phyloP scores from a whole-genome alignment of 306 rosid species.

The Inga laurina region DNA sequence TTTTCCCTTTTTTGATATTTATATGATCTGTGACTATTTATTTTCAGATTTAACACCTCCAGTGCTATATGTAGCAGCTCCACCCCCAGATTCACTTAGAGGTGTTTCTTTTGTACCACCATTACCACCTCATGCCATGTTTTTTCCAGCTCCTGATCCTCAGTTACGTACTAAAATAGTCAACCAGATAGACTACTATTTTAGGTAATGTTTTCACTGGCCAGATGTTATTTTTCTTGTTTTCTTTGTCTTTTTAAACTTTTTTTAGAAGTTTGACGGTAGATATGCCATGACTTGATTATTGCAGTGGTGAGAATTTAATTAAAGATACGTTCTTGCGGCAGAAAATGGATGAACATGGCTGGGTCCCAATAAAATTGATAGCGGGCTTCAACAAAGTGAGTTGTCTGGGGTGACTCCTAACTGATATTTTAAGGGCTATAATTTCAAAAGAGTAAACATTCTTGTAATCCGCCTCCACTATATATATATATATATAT shows the following conservation, averaged over 20 bases:
- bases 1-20: not conserved
- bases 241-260: not conserved
- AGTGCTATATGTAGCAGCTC: conserved; percentile 55
- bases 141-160: conserved; percentile 48
- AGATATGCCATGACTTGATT: conserved; percentile 29
- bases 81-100: conserved; percentile 52
- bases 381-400: conserved; percentile 85
- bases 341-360: conserved; percentile 82
- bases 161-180: conserved; percentile 63
- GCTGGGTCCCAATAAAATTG: conserved; percentile 80
- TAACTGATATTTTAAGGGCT: not conserved
- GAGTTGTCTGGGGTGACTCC: conserved; percentile 45
- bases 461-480: not conserved
- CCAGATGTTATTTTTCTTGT: conserved; percentile 2
- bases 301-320: conserved; percentile 78
- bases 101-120: conserved; percentile 56
- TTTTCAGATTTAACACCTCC: conserved; percentile 60
- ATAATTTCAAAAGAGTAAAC: not conserved
- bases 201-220: conserved; percentile 58
- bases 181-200: conserved; percentile 85
- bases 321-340: conserved; percentile 72
- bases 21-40: conserved; percentile 26
- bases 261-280: conserved; percentile 25
- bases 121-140: conserved; percentile 48
- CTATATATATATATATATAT: no score